phyloP scores from a whole-genome alignment of 2,329 filamentous ascomycete species.

The Tolypocladium inflatum region DNA sequence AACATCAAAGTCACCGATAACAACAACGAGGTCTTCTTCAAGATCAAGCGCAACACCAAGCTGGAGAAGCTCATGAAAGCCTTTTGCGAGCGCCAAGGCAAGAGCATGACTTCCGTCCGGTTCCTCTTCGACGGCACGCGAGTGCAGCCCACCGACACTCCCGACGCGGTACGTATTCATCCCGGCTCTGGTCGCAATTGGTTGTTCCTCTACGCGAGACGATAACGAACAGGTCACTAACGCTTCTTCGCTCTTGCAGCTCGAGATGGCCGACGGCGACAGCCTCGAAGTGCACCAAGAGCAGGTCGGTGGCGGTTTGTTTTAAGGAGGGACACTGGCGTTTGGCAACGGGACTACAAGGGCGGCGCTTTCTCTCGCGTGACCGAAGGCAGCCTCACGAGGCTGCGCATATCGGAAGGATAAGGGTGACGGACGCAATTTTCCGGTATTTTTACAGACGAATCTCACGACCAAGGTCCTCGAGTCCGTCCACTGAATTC shows the following conservation, averaged over 20 bases:
- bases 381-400: not conserved
- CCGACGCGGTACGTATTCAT: constrained; percentile 64
- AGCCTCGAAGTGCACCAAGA: constrained; percentile 97
- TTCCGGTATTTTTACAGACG: not conserved
- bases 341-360: not conserved
- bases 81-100: constrained; percentile 94
- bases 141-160: constrained; percentile 81
- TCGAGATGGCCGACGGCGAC: constrained; percentile 95
- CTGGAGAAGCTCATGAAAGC: constrained; percentile 98
- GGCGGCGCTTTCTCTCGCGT: not conserved
- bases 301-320: constrained; percentile 69
- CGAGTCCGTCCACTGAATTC: not conserved
- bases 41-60: constrained; percentile 95
- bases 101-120: constrained; percentile 71
- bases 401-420: not conserved
- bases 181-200: not conserved
- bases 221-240: not conserved
- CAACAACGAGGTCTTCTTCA: constrained; percentile 99
- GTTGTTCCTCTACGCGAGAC: no score
- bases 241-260: constrained; percentile 37
- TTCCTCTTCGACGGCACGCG: constrained; percentile 96
- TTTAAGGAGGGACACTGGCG: not conserved
- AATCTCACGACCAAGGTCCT: not conserved
- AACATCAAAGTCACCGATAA: constrained; percentile 99
- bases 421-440: not conserved